These are phyloP conservation scores for Anthoceros angustus DNA, from an alignment of 225 moss, liverwort and hornwort species.

Conservation along the genomic window DNA sequence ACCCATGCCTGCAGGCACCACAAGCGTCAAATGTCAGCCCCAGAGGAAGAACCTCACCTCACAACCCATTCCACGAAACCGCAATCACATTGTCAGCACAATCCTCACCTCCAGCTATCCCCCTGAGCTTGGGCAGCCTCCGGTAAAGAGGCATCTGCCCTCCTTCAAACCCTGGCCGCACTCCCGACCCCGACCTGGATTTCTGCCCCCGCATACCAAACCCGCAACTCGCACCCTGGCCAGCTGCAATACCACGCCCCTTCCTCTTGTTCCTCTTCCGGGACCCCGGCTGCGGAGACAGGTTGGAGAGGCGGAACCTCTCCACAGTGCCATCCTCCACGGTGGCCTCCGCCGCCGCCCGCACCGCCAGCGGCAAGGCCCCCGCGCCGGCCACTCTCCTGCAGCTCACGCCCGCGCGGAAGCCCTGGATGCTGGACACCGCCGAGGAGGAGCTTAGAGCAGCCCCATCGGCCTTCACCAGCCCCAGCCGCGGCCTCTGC, in stretches of 20 bases:
- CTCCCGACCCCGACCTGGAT: constrained; percentile 82
- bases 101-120: constrained; percentile 53
- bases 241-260: constrained; percentile 87
- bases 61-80: neutral
- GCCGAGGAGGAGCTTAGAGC: neutral
- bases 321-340: constrained; percentile 22
- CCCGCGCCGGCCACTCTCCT: neutral
- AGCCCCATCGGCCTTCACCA: neutral
- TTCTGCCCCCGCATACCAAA: constrained; percentile 93
- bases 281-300: constrained; percentile 73
- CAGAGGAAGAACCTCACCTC: neutral
- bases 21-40: neutral
- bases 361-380: constrained; percentile 18
- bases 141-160: constrained; percentile 84
- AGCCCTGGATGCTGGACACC: neutral
- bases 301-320: constrained; percentile 60
- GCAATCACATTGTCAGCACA: neutral
- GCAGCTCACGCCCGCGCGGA: neutral
- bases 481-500: neutral
- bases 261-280: constrained; percentile 84
- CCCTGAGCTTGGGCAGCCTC: constrained; percentile 66
- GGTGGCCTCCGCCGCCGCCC: constrained; percentile 8
- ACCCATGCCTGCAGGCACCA: constrained; percentile 40
- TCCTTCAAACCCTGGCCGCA: constrained; percentile 81
- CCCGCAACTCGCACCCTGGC: constrained; percentile 85